phyloP scores from a whole-genome alignment of 306 rosid genomes.

The Malus sylvestris region DNA sequence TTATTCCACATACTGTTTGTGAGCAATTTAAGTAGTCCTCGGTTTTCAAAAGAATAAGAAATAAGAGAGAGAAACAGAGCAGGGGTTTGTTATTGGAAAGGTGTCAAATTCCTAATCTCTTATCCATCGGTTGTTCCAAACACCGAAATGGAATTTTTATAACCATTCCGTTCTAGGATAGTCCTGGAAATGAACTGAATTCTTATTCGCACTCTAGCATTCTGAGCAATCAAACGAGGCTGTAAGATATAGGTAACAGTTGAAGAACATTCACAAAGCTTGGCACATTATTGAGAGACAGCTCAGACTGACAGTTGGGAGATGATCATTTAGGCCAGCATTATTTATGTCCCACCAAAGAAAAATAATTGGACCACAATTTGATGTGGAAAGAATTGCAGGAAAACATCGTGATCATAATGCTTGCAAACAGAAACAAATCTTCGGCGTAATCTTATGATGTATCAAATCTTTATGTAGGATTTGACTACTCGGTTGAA shows the following conservation, averaged over 20 bases:
- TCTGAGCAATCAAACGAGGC: neutral
- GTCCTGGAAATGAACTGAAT: no score
- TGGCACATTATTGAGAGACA: neutral
- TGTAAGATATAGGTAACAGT: neutral
- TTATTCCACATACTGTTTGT: no score
- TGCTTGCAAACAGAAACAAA: conserved; percentile 1
- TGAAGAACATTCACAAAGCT: neutral
- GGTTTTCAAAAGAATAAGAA: neutral
- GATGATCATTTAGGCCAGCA: neutral
- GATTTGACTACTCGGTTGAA: no score
- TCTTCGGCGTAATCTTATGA: neutral
- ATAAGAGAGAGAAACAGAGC: neutral
- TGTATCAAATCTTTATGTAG: neutral
- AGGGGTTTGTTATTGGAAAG: neutral
- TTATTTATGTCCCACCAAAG: neutral
- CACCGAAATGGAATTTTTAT: no score
- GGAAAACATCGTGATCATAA: neutral
- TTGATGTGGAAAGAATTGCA: neutral
- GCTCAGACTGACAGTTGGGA: neutral
- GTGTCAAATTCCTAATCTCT: neutral
- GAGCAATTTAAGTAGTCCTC: no score
- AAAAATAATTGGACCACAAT: neutral
- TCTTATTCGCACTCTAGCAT: neutral
- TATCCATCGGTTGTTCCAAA: neutral
- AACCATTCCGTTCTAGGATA: no score